Base-by-base conservation (phyloP, 1,284 basidiomycete species). In the Ceratobasidium sp. region DNA sequence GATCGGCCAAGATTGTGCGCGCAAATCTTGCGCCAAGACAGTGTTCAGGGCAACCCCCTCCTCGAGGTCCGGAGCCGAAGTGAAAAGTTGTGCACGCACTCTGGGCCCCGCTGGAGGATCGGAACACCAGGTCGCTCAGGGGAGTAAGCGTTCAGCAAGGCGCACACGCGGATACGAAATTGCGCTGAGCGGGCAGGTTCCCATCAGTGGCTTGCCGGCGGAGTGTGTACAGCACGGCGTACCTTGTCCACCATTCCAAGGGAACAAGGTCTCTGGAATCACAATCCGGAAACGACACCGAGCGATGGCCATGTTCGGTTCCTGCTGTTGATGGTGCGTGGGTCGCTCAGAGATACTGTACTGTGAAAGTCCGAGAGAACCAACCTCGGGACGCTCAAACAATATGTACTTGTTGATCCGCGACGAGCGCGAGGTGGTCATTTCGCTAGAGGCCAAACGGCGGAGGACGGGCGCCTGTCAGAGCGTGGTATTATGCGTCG, bases 201-300 rank as follows among this genome's bases (percentile, higher is more conserved):
- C 48, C 27, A 51, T 24, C 31, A 19, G 5, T 14, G 16, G 24
- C 13, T n/a, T 53, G 49, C 9, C 11, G 8, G 54, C 8, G 19
- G n/a, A 6, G 13, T 22, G 43, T 5, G n/a, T 22, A 51, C 13
- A 16, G 6, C 29, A 14, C 19, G 27, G 11, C 7, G 27, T 43
- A 69, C 66, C 66, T 69, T 31, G 51, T 46, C 31, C 66, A 6
- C 66, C 66, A 19, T 56, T 69, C 66, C 66, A 69, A n/a, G 66
- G 66, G 66, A 69, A 69, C 16, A 69, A 24, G 2, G 48, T 58
- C 37, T 69, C 66, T 19, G 66, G 66, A n/a, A 69, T 69, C 37
- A 69, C 53, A 31, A 69, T 69, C 3, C 66, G 66, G 66, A 69
- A 69, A 22, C 66, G 66, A 46, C 66, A 69, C 9, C 51, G 51